Evolutionary conservation across 345 rosid species (phyloP).

Genomic region (Eucalyptus sp.): DNA sequence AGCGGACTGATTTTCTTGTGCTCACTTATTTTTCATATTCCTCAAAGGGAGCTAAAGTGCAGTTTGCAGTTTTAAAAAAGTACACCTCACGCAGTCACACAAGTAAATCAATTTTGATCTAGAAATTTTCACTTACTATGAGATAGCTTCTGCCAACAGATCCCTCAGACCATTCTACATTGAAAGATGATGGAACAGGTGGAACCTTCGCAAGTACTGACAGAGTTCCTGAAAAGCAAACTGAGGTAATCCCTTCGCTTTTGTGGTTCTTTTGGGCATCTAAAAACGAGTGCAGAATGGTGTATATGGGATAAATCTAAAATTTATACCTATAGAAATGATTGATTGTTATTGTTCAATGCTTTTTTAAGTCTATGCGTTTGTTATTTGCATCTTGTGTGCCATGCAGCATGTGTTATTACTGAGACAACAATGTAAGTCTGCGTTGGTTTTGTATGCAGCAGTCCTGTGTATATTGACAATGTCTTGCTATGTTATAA

Average conservation of each 20-base stretch:
- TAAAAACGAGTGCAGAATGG: neutral
- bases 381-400: neutral
- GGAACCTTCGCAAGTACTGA: slow-evolving; percentile 11
- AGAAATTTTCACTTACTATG: neutral
- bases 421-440: neutral
- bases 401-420: neutral
- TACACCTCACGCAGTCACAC: neutral
- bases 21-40: neutral
- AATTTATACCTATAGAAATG: neutral
- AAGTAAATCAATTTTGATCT: neutral
- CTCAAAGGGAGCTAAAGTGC: neutral
- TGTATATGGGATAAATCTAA: neutral
- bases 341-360: neutral
- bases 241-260: neutral
- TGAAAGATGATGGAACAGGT: slow-evolving; percentile 14
- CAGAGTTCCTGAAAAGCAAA: slow-evolving; percentile 6
- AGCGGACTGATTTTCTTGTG: neutral
- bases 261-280: neutral
- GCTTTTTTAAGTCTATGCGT: neutral
- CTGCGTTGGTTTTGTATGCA: neutral
- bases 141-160: slow-evolving; percentile 14
- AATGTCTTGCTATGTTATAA: neutral
- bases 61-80: neutral
- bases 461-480: neutral
- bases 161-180: slow-evolving; percentile 8